Base-by-base conservation (phyloP, 2,329 filamentous ascomycete species). In the Ophiostoma fasciatum region DNA sequence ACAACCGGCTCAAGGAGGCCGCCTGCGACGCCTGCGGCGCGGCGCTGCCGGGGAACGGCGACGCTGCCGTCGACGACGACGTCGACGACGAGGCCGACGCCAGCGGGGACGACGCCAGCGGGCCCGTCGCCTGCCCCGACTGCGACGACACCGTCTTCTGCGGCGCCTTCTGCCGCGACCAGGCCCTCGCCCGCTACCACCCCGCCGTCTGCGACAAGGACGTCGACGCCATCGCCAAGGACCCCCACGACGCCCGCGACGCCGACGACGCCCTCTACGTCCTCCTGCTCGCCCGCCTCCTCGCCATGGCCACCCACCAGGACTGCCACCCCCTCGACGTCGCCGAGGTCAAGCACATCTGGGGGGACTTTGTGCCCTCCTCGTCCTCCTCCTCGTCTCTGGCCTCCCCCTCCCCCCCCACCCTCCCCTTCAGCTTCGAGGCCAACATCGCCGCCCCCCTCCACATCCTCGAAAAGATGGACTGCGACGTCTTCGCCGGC, bases 11-110 rank as follows among this genome's bases (percentile, higher is more conserved):
- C 11, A 84, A 92, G 51, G 85, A 93, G 43, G 68, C 80, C 5
- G 69, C 88, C 21, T 96, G 88, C 56, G 88, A 96, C 55, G 85
- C 85, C 12, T 96, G 88, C 55, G 84, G 84, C 48, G 66, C 70
- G 7, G 71, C 74, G 18, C 66, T 92, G 6, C 82, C 81, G 1
- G 65, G 67, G 8, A 61, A 50, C 33, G 57, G 51, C 37, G 68
- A 61, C 12, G 60, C 73, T 28, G 65, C 55, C 43, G 78, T 73
- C 44, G 58, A 63, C 5, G 68, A 74, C 28, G 78, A 73, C 49
- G 61, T 67, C 39, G 74, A 78, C 39, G 75, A 70, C 3, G 71
- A 77, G 34, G 79, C 78, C 46, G 79, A 74, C 54, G 66, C 66
- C 41, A 59, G 71, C 33, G n/a, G n/a, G n/a, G n/a, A n/a, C n/a